phyloP scores from a whole-genome alignment of 176 grass and related monocot species.

The Dactylis glomerata region DNA sequence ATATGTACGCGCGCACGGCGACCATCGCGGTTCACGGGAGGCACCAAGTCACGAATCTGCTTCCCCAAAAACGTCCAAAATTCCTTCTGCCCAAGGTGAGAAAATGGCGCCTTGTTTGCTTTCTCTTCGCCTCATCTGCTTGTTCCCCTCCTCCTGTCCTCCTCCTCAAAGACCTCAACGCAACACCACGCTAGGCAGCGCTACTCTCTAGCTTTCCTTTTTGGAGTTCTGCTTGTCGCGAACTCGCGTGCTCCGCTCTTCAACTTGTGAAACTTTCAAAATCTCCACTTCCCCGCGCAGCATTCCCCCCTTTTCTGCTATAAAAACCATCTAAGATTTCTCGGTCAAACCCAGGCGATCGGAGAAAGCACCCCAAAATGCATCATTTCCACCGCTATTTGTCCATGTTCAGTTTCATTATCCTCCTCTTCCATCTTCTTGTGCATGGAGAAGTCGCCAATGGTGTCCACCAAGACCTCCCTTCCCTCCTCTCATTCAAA shows the following conservation, averaged over 20 bases:
- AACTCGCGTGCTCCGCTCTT: background rate
- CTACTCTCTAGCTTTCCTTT: constrained; percentile 32
- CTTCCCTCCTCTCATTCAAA: constrained; percentile 47
- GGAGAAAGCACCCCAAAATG: constrained; percentile 12
- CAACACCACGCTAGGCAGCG: background rate
- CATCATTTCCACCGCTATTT: background rate
- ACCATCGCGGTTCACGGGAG: constrained; percentile 19
- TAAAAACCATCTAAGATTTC: constrained; percentile 13
- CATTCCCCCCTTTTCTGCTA: background rate
- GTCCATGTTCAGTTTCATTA: background rate
- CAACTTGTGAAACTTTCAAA: constrained; percentile 24
- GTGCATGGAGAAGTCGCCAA: constrained; percentile 22
- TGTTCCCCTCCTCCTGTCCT: constrained; percentile 29
- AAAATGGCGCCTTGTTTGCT: constrained; percentile 16
- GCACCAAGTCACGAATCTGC: background rate
- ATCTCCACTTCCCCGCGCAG: constrained; percentile 11
- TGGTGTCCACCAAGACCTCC: constrained; percentile 38
- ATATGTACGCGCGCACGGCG: background rate
- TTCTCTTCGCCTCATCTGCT: constrained; percentile 5
- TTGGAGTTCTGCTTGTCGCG: constrained; percentile 43
- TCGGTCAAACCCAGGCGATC: background rate
- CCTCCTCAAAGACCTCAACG: background rate
- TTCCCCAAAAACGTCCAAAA: constrained; percentile 22
- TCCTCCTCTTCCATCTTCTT: constrained; percentile 17
- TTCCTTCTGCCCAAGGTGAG: constrained; percentile 24